phyloP scores from a whole-genome alignment of 2,329 filamentous ascomycete genomes.

The Fusarium virguliforme region DNA sequence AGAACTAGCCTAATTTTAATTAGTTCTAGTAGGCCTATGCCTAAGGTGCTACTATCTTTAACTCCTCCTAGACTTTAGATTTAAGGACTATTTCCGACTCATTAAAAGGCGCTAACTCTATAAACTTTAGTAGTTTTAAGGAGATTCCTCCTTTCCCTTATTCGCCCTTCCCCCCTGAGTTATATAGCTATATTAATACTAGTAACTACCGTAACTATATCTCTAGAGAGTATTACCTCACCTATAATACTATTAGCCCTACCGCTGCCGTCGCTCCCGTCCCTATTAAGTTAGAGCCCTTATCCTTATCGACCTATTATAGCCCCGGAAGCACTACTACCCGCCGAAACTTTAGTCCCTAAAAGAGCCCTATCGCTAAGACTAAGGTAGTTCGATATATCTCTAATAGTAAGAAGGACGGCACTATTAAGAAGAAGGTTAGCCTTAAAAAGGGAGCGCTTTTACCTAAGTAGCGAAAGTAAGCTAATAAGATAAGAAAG shows the following conservation, averaged over 20 bases:
- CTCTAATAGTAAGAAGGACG: conserved; percentile 84
- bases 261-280: conserved; percentile 76
- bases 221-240: conserved; percentile 69
- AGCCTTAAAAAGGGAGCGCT: conserved; percentile 91
- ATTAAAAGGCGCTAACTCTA: conserved; percentile 77
- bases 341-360: conserved; percentile 77
- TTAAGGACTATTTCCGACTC: conserved; percentile 90
- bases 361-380: conserved; percentile 86
- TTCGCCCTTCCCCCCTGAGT: conserved; percentile 83
- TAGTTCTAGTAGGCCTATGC: conserved; percentile 69
- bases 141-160: conserved; percentile 80
- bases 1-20: conserved; percentile 77
- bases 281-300: conserved; percentile 72
- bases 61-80: conserved; percentile 91
- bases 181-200: conserved; percentile 79
- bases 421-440: conserved; percentile 88
- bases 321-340: conserved; percentile 73
- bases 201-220: conserved; percentile 74
- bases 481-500: conserved; percentile 97
- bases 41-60: conserved; percentile 83
- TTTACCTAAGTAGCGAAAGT: conserved; percentile 93
- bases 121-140: conserved; percentile 85
- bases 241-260: conserved; percentile 75
- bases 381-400: conserved; percentile 88
- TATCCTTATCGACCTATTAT: conserved; percentile 72